Evolutionary conservation across 1,139 yeast genomes (phyloP), one percentile per base, ranked within the genome.

Genomic region (Nadsonia commutata): DNA sequence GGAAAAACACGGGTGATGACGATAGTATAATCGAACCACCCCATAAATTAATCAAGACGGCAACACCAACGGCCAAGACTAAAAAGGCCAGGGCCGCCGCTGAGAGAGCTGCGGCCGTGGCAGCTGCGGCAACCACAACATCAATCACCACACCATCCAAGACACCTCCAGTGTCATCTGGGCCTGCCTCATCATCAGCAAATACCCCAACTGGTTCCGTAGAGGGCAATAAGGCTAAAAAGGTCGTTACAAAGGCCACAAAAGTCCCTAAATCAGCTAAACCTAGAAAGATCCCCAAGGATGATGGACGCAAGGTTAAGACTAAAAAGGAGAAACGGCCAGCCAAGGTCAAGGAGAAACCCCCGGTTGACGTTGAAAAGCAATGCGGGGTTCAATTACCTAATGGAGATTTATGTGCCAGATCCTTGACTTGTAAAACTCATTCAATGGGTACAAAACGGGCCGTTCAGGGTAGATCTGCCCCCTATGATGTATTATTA

Each of bases 361-460:
- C 85, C 2, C 84, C 88, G 0, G 94, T 88, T 37, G 95, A 90
- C 60, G 94, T 90, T 39, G 96, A 90, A 58, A 80, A 76, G 51
- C 97, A 90, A 62, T 90, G 98, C 69, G 98, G 98, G 60, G 98
- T 90, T 6, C 84, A 88, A 2, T 64, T 90, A 48, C 86, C 95
- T 0, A 80, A 80, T 49, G 97, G 97, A 9, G 94, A 94, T 0
- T 78, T 78, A 54, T 90, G 98, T 69, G 95, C 96, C 5, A 72
- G 98, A 45, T 85, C 96, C 0, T 68, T 90, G 49, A 90, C 98
- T 0, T 90, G 98, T 70, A 90, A 90, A 59, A 86, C 97, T 0
- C 98, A 90, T 62, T 84, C 96, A 1, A 88, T 90, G 96, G 96
- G 96, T 21, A 95, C 96, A 20, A 90, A 90, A 56, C 74, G 98